phyloP scores from a whole-genome alignment of 2,329 filamentous ascomycete genomes.

The Coleophoma eucalyptorum region DNA sequence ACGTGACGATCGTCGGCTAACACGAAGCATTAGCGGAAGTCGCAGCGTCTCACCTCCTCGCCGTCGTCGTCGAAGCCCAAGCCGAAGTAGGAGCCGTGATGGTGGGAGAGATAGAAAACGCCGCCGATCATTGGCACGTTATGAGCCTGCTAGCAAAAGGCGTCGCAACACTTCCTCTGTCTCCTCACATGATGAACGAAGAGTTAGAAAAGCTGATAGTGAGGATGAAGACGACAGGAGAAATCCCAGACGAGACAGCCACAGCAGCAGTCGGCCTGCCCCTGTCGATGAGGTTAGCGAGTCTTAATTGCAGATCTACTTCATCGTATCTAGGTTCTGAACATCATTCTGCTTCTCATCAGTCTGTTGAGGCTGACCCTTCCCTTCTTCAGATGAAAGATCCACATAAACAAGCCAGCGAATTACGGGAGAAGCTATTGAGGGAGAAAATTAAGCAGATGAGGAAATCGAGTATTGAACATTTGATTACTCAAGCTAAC shows the following conservation, averaged over 20 bases:
- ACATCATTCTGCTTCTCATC: constrained; percentile 8
- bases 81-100: constrained; percentile 14
- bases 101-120: constrained; percentile 24
- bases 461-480: constrained; percentile 42
- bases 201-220: constrained; percentile 55
- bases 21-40: constrained; percentile 24
- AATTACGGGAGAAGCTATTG: constrained; percentile 46
- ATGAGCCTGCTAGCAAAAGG: constrained; percentile 32
- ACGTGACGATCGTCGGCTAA: constrained; percentile 27
- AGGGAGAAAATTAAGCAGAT: constrained; percentile 52
- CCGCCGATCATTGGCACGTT: constrained; percentile 28
- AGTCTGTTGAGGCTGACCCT: constrained; percentile 28
- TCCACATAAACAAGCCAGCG: constrained; percentile 37
- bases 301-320: constrained; percentile 16
- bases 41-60: constrained; percentile 26
- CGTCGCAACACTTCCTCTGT: constrained; percentile 49
- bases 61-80: constrained; percentile 22
- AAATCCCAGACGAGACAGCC: constrained; percentile 15
- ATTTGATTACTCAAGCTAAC: constrained; percentile 43
- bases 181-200: constrained; percentile 40
- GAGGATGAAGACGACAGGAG: constrained; percentile 39
- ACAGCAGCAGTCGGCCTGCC: constrained; percentile 15
- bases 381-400: constrained; percentile 30
- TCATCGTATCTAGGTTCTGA: neutral
- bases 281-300: constrained; percentile 33